Evolutionary conservation across 2,329 filamentous ascomycete species (phyloP).

Genomic region (Ascochyta clinopodiicola): DNA sequence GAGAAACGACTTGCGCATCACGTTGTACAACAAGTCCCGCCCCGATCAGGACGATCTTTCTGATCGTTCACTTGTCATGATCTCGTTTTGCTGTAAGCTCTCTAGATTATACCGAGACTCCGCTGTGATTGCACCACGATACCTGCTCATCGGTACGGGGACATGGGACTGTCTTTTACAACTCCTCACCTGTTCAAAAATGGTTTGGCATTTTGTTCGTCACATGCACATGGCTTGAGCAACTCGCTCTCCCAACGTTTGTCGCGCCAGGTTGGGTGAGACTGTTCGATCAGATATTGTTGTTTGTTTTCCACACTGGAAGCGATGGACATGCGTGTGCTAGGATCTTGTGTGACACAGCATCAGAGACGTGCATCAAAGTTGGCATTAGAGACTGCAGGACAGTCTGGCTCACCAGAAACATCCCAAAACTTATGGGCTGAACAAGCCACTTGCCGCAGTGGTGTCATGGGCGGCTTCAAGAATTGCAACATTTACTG

Average conservation of each 20-base stretch:
- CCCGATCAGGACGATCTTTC: conserved; percentile 9
- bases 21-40: conserved; percentile 16
- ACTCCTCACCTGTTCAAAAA: not conserved
- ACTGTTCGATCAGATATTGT: conserved; percentile 15
- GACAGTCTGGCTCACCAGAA: conserved; percentile 25
- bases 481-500: conserved; percentile 2
- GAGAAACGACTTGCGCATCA: conserved; percentile 18
- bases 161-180: not conserved
- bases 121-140: not conserved
- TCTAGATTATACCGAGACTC: not conserved
- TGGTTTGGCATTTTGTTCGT: not conserved
- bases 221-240: not conserved
- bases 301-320: conserved; percentile 23
- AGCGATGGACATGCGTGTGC: conserved; percentile 14
- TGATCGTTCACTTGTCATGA: conserved; percentile 9
- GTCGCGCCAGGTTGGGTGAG: conserved; percentile 8
- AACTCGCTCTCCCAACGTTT: not conserved
- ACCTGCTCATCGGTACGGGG: not conserved
- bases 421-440: conserved; percentile 25
- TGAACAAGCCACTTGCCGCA: conserved; percentile 24
- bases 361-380: conserved; percentile 8
- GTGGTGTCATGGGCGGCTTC: conserved; percentile 20
- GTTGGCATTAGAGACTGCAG: conserved; percentile 10
- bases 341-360: conserved; percentile 28
- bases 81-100: conserved; percentile 1